Percentiles rank a stretch among this genome's conserved stretches.
phyloP scores from a whole-genome alignment of 1,139 yeast species.

The Saccharomyces hybrid region DNA sequence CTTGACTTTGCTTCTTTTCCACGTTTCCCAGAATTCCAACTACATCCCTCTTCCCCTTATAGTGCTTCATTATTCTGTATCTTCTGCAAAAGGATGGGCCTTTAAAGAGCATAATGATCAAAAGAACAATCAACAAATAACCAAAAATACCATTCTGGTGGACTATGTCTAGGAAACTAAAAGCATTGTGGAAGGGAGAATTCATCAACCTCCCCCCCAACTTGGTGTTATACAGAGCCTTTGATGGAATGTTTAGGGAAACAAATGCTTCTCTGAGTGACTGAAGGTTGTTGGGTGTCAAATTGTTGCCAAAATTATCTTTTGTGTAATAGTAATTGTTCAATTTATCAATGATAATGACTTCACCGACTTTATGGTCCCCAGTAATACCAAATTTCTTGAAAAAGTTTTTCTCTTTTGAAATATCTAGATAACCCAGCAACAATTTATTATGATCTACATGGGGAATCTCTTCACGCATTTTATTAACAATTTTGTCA shows the following conservation, averaged over 20 bases:
- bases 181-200: conserved; percentile 39
- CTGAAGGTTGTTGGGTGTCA: conserved; percentile 17
- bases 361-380: conserved; percentile 42
- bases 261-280: conserved; percentile 17
- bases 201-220: conserved; percentile 31
- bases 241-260: conserved; percentile 17
- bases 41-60: conserved; percentile 19
- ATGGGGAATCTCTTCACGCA: conserved; percentile 46
- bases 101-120: conserved; percentile 18
- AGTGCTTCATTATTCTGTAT: conserved; percentile 11
- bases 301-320: conserved; percentile 29
- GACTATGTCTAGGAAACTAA: neutral
- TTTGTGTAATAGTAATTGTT: conserved; percentile 33
- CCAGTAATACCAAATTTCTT: conserved; percentile 37
- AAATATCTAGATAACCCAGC: conserved; percentile 49
- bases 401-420: conserved; percentile 34
- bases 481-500: conserved; percentile 36
- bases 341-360: conserved; percentile 34
- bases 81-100: conserved; percentile 1
- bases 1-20: conserved; percentile 8
- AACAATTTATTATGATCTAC: conserved; percentile 39
- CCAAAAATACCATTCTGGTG: neutral
- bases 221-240: conserved; percentile 7
- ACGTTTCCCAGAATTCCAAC: conserved; percentile 19
- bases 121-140: neutral